Base-by-base conservation (phyloP, 73 alveolate species). In the Paramecium tetraurelia region DNA sequence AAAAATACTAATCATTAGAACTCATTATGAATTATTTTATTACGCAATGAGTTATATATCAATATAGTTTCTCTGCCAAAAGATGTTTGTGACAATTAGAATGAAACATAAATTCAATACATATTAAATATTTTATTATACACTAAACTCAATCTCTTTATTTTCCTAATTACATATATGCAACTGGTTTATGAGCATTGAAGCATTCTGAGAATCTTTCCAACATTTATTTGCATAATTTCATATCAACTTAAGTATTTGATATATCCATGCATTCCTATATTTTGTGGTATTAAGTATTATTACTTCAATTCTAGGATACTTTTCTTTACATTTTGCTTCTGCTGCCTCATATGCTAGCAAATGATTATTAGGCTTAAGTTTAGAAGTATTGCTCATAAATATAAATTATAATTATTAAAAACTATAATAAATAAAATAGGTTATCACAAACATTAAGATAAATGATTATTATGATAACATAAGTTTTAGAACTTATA, bases 221-320 rank as follows among this genome's bases (percentile, higher is more conserved):
- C 4, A 72, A 36, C 24, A 35, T 29, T 5, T 72, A 35, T 38
- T 72, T 72, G 46, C 86, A 72, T 35, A 29, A 6, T 72, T 36
- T 72, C 59, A 72, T 72, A 72, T 72, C 86, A 20, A 72, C 86
- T 29, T 40, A 12, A 8, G 7, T 10, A 72, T 72, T 72, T 16
- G 59, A 36, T 14, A 72, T 72, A 72, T 72, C 86, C 86, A 72
- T 72, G 46, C 86, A 72, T 72, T 72, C 57, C 86, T 72, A 72
- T 5, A 12, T 20, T 10, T 9, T 72, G 14, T 3, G 8, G 9
- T 31, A 0, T 1, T 3, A 35, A 0, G 9, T 31, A 2, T 27
- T 3, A 35, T 33, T 72, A 72, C 86, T 72, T 72, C 36, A 33
- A 72, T 72, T 43, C 35, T 72, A 12, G 86, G 86, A 43, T 36